phyloP scores from a whole-genome alignment of 257 asterid genomes.

The Primulina tabacum region DNA sequence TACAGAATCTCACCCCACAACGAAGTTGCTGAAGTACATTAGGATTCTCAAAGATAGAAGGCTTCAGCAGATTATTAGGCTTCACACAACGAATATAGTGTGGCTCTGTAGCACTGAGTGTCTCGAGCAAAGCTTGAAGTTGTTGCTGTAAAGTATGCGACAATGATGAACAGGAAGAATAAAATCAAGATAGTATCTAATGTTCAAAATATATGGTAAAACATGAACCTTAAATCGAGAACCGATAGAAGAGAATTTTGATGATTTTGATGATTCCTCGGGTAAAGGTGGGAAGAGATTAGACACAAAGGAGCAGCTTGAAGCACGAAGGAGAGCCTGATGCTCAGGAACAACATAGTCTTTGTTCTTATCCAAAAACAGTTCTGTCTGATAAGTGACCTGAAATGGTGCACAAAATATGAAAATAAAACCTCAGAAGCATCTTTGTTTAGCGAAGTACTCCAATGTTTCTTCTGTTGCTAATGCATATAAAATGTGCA shows the following conservation, averaged over 20 bases:
- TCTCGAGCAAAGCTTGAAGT: constrained; percentile 86
- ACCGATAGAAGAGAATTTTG: constrained; percentile 90
- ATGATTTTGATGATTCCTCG: constrained; percentile 78
- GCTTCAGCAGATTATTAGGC: constrained; percentile 76
- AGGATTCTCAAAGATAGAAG: constrained; percentile 71
- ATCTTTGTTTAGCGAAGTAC: no score
- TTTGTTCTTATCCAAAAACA: constrained; percentile 83
- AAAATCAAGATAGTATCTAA: neutral
- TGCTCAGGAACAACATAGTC: constrained; percentile 87
- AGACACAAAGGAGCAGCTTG: constrained; percentile 69
- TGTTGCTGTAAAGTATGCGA: constrained; percentile 60
- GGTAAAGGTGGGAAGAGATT: constrained; percentile 72
- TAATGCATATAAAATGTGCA: constrained; percentile 16
- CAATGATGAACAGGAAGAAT: neutral
- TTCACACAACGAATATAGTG: constrained; percentile 84
- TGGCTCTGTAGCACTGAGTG: constrained; percentile 80
- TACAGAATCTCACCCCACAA: constrained; percentile 67
- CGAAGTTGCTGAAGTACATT: constrained; percentile 89
- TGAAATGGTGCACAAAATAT: constrained; percentile 28
- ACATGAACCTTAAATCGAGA: constrained; percentile 69
- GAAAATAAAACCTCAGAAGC: no score
- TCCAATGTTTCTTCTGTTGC: no score
- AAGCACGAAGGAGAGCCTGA: constrained; percentile 80
- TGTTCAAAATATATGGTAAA: constrained; percentile 18
- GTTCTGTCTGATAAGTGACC: constrained; percentile 89